These are phyloP conservation scores for Macaranga tanarius DNA, from an alignment of 441 rosid species.

Conservation along the genomic window DNA sequence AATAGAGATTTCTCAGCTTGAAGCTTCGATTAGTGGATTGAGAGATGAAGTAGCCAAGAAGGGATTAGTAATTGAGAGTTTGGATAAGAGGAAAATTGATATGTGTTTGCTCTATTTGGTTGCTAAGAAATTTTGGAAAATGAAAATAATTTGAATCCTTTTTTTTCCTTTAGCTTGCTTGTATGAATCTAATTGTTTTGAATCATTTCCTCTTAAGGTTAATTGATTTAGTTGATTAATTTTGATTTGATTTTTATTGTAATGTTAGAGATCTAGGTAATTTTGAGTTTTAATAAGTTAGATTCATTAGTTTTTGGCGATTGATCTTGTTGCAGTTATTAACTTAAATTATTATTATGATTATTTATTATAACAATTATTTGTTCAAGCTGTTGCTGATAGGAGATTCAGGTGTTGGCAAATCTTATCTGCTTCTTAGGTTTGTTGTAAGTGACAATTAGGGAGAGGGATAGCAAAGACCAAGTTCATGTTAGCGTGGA, in stretches of 20 bases:
- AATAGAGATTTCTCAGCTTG: constrained; percentile 89
- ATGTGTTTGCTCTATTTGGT: no score
- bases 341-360: no score
- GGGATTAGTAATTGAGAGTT: constrained; percentile 42
- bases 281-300: constrained; percentile 32
- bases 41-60: constrained; percentile 66
- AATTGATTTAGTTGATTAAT: constrained; percentile 7
- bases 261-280: constrained; percentile 41
- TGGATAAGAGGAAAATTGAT: constrained; percentile 39
- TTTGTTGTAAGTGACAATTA: constrained; percentile 57
- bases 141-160: no score
- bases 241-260: constrained; percentile 14
- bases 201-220: background rate
- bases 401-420: constrained; percentile 42
- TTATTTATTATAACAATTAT: no score
- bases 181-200: no score
- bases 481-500: constrained; percentile 57
- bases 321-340: no score
- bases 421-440: constrained; percentile 37
- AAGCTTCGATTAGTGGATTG: constrained; percentile 71
- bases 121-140: no score
- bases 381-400: constrained; percentile 42
- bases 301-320: background rate
- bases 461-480: constrained; percentile 78
- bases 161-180: no score